Evolutionary conservation across 2,329 filamentous ascomycete genomes (phyloP), one percentile per base, ranked within the genome.

Genomic region (Ceratocystis papillata): DNA sequence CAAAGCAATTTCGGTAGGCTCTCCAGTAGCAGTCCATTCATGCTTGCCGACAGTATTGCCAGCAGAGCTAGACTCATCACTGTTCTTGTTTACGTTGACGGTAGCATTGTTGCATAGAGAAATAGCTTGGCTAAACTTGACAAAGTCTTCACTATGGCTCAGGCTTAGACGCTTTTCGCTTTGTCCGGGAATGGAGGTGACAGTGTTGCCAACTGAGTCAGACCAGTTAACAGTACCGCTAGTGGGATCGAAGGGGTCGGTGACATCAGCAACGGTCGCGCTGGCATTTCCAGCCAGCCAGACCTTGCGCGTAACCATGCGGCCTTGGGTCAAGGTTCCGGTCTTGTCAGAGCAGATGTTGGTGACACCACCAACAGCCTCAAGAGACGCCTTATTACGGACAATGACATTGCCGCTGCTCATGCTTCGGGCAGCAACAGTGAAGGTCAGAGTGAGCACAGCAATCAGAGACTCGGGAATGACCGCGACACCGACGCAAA

Each of bases 331-430:
- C 62, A 86, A 76, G 1, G 85, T 88, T 55, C 86, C 86, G 3
- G 85, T 88, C 76, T 88, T 87, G 78, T 87, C 85, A 48, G 84
- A 87, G 74, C 85, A 87, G 68, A 88, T 85, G 70, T 86, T 83
- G 68, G 84, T 87, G n/a, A 88, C 84, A 65, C 83, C 84, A 61
- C 85, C 86, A 50, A 88, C 80, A 17, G 85, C 85, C 71, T 88
- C 86, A 5, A 88, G 79, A 1, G 83, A 83, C 3, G 83, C 79
- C 71, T 87, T 80, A 70, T 85, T 85, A 67, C 85, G 81, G 46
- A 87, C 83, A 69, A 87, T 84, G 57, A 87, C 84, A 69, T 87
- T 80, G 6, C 83, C 79, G 70, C 81, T 80, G 59, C 82, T 81
- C 84, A 87, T 87, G 20, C 81, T 80, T 69, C 84, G 85, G 22